Evolutionary conservation across 169 alveolate genomes (phyloP).

Genomic region (Theileria sp.): DNA sequence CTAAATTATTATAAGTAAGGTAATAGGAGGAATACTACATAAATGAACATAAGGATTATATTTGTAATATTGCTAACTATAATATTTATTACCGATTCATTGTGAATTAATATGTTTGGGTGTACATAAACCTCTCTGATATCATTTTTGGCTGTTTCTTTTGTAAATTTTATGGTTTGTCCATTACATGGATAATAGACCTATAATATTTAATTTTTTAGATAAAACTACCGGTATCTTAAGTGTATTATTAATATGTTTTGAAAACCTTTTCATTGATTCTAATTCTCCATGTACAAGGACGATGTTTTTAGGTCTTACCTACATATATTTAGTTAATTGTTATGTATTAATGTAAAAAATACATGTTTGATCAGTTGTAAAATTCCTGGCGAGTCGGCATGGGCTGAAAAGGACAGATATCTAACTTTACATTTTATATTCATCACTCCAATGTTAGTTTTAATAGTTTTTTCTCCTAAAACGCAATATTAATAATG

Average conservation of each 20-base stretch:
- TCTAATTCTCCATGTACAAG: constrained; percentile 98
- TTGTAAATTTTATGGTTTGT: constrained; percentile 22
- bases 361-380: constrained; percentile 82
- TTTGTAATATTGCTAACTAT: background rate
- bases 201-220: background rate
- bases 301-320: constrained; percentile 88
- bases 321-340: constrained; percentile 29
- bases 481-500: background rate
- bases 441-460: constrained; percentile 69
- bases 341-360: background rate
- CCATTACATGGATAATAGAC: constrained; percentile 58
- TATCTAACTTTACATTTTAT: constrained; percentile 90
- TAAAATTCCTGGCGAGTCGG: constrained; percentile 96
- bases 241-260: constrained; percentile 51
- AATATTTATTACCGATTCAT: background rate
- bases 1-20: background rate
- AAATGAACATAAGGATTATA: background rate
- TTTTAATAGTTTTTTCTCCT: constrained; percentile 62
- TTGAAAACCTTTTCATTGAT: constrained; percentile 89
- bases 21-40: too few relatives aligned
- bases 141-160: background rate
- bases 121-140: constrained; percentile 15
- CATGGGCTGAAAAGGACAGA: constrained; percentile 97
- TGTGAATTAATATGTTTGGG: constrained; percentile 25
- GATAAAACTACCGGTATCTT: constrained; percentile 38